These are phyloP conservation scores for Xylariaceae sp. DNA, from an alignment of 2,329 filamentous ascomycete genomes.

Conservation along the genomic window DNA sequence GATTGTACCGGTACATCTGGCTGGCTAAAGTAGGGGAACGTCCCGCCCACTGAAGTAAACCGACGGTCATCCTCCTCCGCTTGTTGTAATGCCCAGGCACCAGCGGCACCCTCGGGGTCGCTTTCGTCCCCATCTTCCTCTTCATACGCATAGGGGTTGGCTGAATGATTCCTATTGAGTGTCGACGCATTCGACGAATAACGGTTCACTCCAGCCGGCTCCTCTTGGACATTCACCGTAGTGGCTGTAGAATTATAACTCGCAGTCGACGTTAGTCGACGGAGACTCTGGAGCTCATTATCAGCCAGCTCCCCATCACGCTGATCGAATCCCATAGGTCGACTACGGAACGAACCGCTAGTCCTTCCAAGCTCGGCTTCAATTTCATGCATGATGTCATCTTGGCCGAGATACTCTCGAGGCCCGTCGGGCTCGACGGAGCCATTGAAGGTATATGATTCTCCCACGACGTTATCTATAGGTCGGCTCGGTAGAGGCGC, in stretches of 20 bases:
- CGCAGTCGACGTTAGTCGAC: conserved; percentile 40
- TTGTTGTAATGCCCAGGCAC: conserved; percentile 79
- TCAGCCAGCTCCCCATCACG: conserved; percentile 51
- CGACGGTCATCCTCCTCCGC: conserved; percentile 77
- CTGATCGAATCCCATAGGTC: conserved; percentile 39
- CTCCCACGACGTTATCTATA: conserved; percentile 48
- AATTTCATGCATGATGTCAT: conserved; percentile 61
- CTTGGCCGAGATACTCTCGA: conserved; percentile 49
- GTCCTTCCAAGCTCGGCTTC: conserved; percentile 53
- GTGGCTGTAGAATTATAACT: conserved; percentile 54
- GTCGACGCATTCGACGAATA: conserved; percentile 47
- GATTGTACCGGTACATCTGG: conserved; percentile 39
- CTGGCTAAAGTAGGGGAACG: conserved; percentile 52
- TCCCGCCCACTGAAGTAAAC: conserved; percentile 53
- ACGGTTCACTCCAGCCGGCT: conserved; percentile 42
- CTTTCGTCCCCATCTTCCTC: conserved; percentile 70
- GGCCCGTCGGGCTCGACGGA: conserved; percentile 36
- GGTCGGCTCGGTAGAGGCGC: conserved; percentile 60
- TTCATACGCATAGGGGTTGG: conserved; percentile 39
- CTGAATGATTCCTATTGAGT: conserved; percentile 41
- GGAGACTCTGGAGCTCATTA: conserved; percentile 50
- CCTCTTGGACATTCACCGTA: conserved; percentile 44
- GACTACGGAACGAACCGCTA: conserved; percentile 43
- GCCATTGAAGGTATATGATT: conserved; percentile 46
- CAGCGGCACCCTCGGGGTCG: conserved; percentile 84